Evolutionary conservation across 176 grass and related monocot species (phyloP).

Genomic region (Cenchrus fungigraminus): DNA sequence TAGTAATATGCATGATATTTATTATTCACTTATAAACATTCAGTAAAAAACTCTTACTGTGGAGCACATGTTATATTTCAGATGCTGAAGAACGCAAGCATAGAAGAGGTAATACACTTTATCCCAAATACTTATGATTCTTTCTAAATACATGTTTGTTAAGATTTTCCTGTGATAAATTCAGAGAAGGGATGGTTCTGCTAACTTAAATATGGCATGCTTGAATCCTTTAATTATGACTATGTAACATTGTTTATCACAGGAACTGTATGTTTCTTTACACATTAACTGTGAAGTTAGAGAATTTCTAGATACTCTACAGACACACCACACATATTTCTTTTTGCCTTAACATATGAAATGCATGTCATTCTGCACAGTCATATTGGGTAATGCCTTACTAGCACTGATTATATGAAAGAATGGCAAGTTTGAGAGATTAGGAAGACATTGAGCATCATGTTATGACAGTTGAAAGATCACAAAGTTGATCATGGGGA

Average conservation of each 20-base stretch:
- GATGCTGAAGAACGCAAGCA: constrained; percentile 86
- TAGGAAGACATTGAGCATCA: constrained; percentile 16
- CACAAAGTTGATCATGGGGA: constrained; percentile 42
- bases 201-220: not conserved
- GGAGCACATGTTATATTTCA: constrained; percentile 45
- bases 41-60: constrained; percentile 26
- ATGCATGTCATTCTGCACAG: constrained; percentile 1
- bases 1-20: constrained; percentile 8
- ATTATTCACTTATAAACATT: not conserved
- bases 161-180: constrained; percentile 26
- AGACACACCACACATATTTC: not conserved
- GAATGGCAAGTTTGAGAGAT: constrained; percentile 12
- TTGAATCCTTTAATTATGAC: constrained; percentile 5
- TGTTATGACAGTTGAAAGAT: constrained; percentile 33
- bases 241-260: not conserved
- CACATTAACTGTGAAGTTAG: not conserved
- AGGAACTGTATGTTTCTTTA: not conserved
- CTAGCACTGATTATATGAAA: constrained; percentile 16
- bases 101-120: constrained; percentile 66
- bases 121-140: constrained; percentile 2
- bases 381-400: not conserved
- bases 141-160: constrained; percentile 19
- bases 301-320: constrained; percentile 2
- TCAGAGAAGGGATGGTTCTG: constrained; percentile 2
- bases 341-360: constrained; percentile 15